phyloP scores from a whole-genome alignment of 2,329 filamentous ascomycete genomes.

The Rugonectria rugulosa region DNA sequence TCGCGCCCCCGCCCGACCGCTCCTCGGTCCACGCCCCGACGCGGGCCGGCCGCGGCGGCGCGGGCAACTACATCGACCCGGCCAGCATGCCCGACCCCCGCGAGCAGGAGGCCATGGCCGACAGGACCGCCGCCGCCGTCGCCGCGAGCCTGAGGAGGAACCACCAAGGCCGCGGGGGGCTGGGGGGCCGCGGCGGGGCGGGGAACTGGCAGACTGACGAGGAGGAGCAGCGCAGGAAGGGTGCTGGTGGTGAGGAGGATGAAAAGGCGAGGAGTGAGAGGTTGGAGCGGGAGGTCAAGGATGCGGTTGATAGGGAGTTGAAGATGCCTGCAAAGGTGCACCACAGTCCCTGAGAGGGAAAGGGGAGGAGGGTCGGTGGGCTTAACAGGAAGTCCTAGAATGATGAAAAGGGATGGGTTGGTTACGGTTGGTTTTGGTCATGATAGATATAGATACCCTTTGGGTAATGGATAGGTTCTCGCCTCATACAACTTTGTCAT shows the following conservation, averaged over 20 bases:
- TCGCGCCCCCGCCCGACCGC: slow-evolving; percentile 35
- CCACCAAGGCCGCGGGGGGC: slow-evolving; percentile 28
- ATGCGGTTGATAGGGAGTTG: slow-evolving; percentile 57
- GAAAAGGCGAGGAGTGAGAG: slow-evolving; percentile 43
- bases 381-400: not conserved
- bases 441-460: slow-evolving; percentile 5
- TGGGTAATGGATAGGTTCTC: not conserved
- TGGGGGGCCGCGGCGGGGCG: slow-evolving; percentile 62
- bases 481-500: not conserved
- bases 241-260: slow-evolving; percentile 17
- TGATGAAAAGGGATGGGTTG: not conserved
- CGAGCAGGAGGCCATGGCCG: slow-evolving; percentile 45
- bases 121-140: slow-evolving; percentile 45
- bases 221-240: slow-evolving; percentile 38
- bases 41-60: slow-evolving; percentile 65
- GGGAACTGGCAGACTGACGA: slow-evolving; percentile 57
- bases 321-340: slow-evolving; percentile 56
- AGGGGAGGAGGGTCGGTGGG: not conserved
- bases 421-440: not conserved
- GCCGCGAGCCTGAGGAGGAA: slow-evolving; percentile 40
- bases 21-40: slow-evolving; percentile 44
- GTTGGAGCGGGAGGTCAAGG: slow-evolving; percentile 52
- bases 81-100: slow-evolving; percentile 42
- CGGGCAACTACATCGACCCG: slow-evolving; percentile 64
- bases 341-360: slow-evolving; percentile 27